Percentiles rank a stretch among this genome's conserved stretches.
Conservation (phyloP, 2,329 filamentous ascomycete genomes). For the Cordyceps militaris region DNA sequence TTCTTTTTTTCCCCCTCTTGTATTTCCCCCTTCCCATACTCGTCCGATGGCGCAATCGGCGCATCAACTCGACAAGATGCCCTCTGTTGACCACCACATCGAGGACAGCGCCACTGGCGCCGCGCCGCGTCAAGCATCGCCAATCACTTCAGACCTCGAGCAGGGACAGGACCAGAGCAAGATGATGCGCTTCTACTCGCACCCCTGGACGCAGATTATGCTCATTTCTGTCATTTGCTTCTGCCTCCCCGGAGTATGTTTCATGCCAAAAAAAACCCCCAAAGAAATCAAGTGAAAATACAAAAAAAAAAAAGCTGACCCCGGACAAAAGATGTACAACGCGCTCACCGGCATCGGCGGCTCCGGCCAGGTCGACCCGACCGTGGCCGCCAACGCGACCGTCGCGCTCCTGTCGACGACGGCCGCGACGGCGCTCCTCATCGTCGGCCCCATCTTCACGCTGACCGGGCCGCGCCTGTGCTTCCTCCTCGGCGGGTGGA, state of each 20-base stretch:
- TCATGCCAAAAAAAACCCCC: background rate
- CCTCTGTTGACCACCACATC: slow-evolving; percentile 7
- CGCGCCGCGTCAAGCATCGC: background rate
- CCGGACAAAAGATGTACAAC: slow-evolving; percentile 36
- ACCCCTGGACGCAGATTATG: slow-evolving; percentile 41
- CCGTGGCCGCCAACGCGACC: slow-evolving; percentile 38
- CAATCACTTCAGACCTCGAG: slow-evolving; percentile 1
- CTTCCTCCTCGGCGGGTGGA: slow-evolving; percentile 38
- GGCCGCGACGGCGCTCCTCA: slow-evolving; percentile 35
- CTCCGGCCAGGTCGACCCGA: slow-evolving; percentile 37
- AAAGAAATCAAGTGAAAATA: background rate
- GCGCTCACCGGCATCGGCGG: slow-evolving; percentile 38
- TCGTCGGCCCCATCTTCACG: slow-evolving; percentile 37
- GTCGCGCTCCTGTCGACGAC: slow-evolving; percentile 37
- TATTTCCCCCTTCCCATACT: too few relatives aligned
- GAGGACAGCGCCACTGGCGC: slow-evolving; percentile 1
- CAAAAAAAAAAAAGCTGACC: too few relatives aligned
- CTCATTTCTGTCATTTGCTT: slow-evolving; percentile 44
- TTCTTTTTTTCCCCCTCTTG: too few relatives aligned
- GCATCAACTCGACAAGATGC: slow-evolving; percentile 21
- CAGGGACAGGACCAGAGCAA: slow-evolving; percentile 15
- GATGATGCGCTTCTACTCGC: slow-evolving; percentile 27
- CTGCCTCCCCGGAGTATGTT: slow-evolving; percentile 37
- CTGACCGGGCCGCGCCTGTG: slow-evolving; percentile 35
- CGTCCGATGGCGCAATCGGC: slow-evolving; percentile 19